These are phyloP conservation scores for Hypoxylon trugodes DNA, from an alignment of 495 filamentous ascomycete genomes.

Conservation along the genomic window DNA sequence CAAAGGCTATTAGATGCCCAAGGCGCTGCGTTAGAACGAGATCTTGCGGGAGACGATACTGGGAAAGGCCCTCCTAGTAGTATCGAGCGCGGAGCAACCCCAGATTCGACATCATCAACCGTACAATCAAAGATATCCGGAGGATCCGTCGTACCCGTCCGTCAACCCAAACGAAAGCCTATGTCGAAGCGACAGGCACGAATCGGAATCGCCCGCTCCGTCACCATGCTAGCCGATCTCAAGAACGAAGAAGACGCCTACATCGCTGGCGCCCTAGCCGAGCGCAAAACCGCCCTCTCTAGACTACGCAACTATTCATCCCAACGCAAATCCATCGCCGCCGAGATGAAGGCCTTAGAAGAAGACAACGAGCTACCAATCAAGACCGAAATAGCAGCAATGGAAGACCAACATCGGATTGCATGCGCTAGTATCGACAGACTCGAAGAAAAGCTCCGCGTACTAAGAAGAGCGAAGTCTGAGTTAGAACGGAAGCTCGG, in stretches of 20 bases:
- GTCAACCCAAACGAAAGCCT: conserved; percentile 65
- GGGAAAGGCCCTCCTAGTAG: conserved; percentile 53
- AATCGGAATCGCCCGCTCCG: conserved; percentile 72
- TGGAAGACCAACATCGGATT: conserved; percentile 60
- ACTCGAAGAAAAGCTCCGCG: conserved; percentile 68
- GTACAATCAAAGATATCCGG: conserved; percentile 19
- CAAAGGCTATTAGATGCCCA: conserved; percentile 88
- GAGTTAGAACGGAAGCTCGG: conserved; percentile 68
- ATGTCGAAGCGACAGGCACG: conserved; percentile 73
- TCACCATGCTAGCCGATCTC: conserved; percentile 74
- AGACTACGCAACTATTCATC: conserved; percentile 68
- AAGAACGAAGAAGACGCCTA: conserved; percentile 75
- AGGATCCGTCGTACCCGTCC: conserved; percentile 64
- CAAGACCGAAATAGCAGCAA: conserved; percentile 43
- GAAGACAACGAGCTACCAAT: conserved; percentile 50
- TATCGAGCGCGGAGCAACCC: conserved; percentile 8
- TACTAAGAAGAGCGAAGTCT: conserved; percentile 70
- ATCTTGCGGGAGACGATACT: conserved; percentile 49
- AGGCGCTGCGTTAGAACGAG: conserved; percentile 71
- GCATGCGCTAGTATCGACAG: conserved; percentile 68
- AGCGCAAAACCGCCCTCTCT: conserved; percentile 65
- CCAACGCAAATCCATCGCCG: conserved; percentile 55
- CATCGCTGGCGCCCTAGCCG: conserved; percentile 63
- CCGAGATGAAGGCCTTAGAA: conserved; percentile 52
- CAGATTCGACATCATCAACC: conserved; percentile 10